Conservation (phyloP, 371 early-diverging fungal species). For the Haplosporangium sp. region DNA sequence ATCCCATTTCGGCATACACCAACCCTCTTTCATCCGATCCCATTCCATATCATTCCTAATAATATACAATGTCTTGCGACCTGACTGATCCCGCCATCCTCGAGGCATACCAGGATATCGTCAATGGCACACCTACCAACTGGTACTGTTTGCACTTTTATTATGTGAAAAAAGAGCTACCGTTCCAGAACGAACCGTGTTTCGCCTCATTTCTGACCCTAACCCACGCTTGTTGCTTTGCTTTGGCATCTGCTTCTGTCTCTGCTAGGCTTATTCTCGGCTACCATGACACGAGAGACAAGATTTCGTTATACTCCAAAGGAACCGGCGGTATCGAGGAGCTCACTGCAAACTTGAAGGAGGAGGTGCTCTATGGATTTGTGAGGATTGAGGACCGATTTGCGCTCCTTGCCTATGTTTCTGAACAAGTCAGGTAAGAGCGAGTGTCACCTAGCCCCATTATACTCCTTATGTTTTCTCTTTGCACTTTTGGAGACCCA, state of each 20-base stretch:
- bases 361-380: constrained; percentile 76
- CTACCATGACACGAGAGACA: constrained; percentile 76
- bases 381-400: constrained; percentile 73
- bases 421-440: constrained; percentile 73
- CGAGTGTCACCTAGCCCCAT: background rate
- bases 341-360: constrained; percentile 65
- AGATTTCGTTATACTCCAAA: constrained; percentile 71
- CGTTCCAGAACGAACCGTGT: background rate
- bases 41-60: background rate
- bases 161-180: background rate
- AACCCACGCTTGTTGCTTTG: background rate
- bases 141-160: constrained; percentile 57
- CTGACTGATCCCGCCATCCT: constrained; percentile 72
- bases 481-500: background rate
- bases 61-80: constrained; percentile 69
- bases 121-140: constrained; percentile 63
- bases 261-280: constrained; percentile 72
- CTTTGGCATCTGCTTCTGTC: background rate
- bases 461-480: background rate
- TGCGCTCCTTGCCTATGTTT: constrained; percentile 74
- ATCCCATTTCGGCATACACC: background rate
- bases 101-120: constrained; percentile 71
- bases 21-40: background rate
- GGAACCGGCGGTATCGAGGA: constrained; percentile 75
- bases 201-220: no score